Evolutionary conservation across 2,329 filamentous ascomycete genomes (phyloP).

Genomic region (Bipolaris victoriae): DNA sequence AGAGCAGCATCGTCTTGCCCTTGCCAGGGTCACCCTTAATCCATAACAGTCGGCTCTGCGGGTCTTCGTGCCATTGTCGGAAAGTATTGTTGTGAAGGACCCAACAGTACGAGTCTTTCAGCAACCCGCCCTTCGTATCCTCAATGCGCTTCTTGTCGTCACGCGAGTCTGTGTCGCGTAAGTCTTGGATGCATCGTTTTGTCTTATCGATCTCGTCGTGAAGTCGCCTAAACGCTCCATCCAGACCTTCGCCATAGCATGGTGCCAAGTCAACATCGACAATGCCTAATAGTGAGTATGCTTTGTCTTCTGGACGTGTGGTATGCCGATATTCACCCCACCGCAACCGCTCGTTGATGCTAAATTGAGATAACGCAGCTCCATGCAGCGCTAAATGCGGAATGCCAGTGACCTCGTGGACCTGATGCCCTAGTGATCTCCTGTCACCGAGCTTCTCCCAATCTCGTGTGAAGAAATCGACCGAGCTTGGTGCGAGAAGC

Average conservation of each 20-base stretch:
- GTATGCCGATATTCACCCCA: background rate
- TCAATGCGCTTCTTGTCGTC: slow-evolving; percentile 6
- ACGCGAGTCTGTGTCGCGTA: background rate
- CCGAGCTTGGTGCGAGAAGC: background rate
- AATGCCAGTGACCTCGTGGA: background rate
- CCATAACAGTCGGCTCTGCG: background rate
- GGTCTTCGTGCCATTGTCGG: slow-evolving; percentile 1
- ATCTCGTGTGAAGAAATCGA: background rate
- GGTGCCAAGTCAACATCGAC: background rate
- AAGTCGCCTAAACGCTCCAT: background rate
- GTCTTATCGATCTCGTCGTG: background rate
- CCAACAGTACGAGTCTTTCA: slow-evolving; percentile 11
- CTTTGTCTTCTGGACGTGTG: background rate
- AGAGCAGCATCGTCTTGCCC: slow-evolving; percentile 1
- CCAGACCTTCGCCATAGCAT: background rate
- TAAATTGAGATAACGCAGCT: background rate
- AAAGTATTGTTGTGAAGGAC: slow-evolving; percentile 4
- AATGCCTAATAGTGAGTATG: background rate
- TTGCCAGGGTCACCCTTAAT: background rate
- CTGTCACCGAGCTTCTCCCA: background rate
- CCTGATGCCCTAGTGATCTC: background rate
- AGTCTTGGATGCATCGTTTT: background rate
- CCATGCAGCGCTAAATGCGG: background rate
- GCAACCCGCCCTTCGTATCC: background rate
- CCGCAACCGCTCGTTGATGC: background rate